phyloP scores from a whole-genome alignment of 192 early-diverging fungal species.

The Backusella circina region DNA sequence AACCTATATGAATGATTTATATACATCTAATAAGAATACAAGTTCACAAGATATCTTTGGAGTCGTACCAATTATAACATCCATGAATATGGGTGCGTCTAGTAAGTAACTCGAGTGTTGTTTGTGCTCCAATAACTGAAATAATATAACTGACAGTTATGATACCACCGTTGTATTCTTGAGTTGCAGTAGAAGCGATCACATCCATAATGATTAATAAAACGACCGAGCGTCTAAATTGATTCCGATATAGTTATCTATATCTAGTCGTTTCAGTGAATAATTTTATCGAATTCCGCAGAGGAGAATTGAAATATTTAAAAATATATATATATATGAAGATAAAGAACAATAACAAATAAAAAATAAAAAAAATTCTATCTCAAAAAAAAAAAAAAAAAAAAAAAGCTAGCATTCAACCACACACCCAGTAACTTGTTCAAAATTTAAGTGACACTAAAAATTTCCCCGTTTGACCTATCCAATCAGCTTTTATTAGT shows the following conservation, averaged over 20 bases:
- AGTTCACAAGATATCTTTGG: not conserved
- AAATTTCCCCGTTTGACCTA: not conserved
- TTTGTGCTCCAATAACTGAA: constrained; percentile 35
- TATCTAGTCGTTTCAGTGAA: not conserved
- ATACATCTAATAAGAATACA: not conserved
- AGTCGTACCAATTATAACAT: constrained; percentile 26
- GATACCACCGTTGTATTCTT: constrained; percentile 24
- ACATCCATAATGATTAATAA: not conserved
- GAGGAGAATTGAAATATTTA: not conserved
- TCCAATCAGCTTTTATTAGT: not conserved
- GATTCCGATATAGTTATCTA: not conserved
- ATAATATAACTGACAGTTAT: constrained; percentile 29
- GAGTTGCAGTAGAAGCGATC: not conserved
- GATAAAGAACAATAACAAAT: not conserved
- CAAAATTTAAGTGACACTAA: not conserved
- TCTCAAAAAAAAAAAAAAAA: not conserved
- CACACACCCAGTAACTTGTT: not conserved
- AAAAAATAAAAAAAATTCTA: not conserved
- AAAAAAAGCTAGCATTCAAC: too few relatives aligned
- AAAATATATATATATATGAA: not conserved
- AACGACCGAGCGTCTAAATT: not conserved
- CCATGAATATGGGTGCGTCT: constrained; percentile 34
- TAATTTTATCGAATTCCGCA: not conserved
- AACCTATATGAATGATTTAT: constrained; percentile 19
- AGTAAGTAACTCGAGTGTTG: constrained; percentile 37